phyloP scores from a whole-genome alignment of 441 rosid genomes.

The Omphalea diandra region DNA sequence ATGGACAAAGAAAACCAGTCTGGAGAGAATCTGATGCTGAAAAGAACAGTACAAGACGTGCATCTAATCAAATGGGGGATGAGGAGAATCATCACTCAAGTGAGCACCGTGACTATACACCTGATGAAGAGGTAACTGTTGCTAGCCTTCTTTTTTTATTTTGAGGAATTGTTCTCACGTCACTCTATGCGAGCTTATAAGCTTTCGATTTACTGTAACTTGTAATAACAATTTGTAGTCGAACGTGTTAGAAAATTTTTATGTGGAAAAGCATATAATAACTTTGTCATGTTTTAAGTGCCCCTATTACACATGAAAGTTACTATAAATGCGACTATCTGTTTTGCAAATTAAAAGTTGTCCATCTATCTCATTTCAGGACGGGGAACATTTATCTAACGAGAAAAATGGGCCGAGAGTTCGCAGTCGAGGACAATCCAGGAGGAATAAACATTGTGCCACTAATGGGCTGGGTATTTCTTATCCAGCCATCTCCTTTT shows the following conservation, averaged over 20 bases:
- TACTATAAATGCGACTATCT: too few species aligned
- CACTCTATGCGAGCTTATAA: too few species aligned
- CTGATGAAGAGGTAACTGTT: slow-evolving; percentile 59
- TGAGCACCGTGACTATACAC: slow-evolving; percentile 55
- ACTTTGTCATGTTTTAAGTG: too few species aligned
- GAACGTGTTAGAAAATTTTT: too few species aligned
- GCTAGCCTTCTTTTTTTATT: not conserved
- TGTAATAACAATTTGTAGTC: too few species aligned
- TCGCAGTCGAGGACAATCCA: slow-evolving; percentile 50
- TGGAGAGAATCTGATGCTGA: slow-evolving; percentile 60
- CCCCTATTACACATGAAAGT: too few species aligned
- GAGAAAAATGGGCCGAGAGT: slow-evolving; percentile 61
- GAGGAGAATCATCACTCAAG: slow-evolving; percentile 46
- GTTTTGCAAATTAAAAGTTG: too few species aligned
- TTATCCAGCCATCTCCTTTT: not conserved
- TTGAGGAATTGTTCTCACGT: too few species aligned
- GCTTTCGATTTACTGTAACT: too few species aligned
- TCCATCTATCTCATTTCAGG: slow-evolving; percentile 44
- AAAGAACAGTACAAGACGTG: slow-evolving; percentile 41
- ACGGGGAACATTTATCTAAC: slow-evolving; percentile 43
- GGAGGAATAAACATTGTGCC: slow-evolving; percentile 51
- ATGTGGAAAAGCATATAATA: too few species aligned
- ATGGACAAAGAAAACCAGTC: slow-evolving; percentile 54
- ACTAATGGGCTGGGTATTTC: slow-evolving; percentile 43
- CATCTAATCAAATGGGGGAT: slow-evolving; percentile 44